Conservation (phyloP, 768 basidiomycete species). For the Terana coerulea region DNA sequence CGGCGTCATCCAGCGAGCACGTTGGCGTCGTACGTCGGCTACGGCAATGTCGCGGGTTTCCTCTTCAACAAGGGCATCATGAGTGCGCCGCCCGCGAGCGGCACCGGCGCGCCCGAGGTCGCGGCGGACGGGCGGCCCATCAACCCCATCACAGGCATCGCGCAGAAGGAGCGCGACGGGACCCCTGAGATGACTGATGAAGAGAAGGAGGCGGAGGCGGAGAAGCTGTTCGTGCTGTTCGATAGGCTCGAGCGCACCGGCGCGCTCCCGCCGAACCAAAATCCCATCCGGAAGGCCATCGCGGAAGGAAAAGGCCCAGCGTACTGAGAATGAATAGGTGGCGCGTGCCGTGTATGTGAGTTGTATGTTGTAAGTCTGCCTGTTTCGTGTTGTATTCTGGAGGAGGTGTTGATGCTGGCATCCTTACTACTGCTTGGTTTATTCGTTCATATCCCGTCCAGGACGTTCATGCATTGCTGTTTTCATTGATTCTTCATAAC, state of each 20-base stretch:
- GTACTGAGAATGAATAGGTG: conserved; percentile 2
- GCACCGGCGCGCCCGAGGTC: conserved; percentile 27
- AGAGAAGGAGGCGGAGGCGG: conserved; percentile 92
- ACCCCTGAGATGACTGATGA: conserved; percentile 79
- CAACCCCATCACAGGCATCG: conserved; percentile 87
- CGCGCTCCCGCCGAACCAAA: conserved; percentile 57
- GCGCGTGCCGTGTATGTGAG: background rate
- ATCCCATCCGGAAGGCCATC: conserved; percentile 72
- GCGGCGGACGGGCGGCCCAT: conserved; percentile 44
- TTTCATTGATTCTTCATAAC: conserved; percentile 1
- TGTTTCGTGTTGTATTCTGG: conserved; percentile 1
- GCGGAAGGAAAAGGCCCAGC: conserved; percentile 35
- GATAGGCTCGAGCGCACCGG: conserved; percentile 82
- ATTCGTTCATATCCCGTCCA: conserved; percentile 5
- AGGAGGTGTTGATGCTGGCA: conserved; percentile 10
- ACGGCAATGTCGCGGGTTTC: conserved; percentile 94
- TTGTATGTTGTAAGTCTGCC: background rate
- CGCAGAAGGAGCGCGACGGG: conserved; percentile 33
- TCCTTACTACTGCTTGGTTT: background rate
- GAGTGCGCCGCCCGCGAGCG: conserved; percentile 44
- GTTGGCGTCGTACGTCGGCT: conserved; percentile 80
- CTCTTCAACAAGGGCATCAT: conserved; percentile 89
- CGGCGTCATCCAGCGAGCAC: conserved; percentile 46
- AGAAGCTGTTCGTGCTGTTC: conserved; percentile 88
- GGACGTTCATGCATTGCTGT: background rate